Evolutionary conservation across 495 filamentous ascomycete species (phyloP).

Genomic region (Trichocladium uniseriatum): DNA sequence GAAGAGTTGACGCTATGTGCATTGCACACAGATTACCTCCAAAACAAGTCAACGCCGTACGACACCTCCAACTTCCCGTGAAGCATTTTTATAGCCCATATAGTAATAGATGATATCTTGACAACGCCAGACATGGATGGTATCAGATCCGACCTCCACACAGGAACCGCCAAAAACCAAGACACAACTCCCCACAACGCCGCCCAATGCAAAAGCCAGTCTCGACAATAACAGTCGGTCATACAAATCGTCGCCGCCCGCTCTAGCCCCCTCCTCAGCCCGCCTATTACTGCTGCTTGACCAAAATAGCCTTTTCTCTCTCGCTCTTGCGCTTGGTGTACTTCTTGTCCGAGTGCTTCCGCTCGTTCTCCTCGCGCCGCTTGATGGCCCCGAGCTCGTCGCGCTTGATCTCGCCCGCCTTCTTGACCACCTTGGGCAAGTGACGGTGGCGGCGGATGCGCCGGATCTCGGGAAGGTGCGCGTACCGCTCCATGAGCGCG

Average conservation of each 20-base stretch:
- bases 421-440: conserved; percentile 90
- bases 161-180: not conserved
- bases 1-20: too few species aligned
- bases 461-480: conserved; percentile 92
- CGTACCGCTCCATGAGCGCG: conserved; percentile 71
- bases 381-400: conserved; percentile 83
- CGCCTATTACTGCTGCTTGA: conserved; percentile 55
- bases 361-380: conserved; percentile 84
- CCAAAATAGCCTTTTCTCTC: conserved; percentile 88
- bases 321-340: conserved; percentile 64
- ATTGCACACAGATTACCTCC: too few species aligned
- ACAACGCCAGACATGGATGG: conserved; percentile 17
- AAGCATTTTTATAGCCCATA: not conserved
- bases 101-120: not conserved
- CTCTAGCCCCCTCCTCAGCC: not conserved
- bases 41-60: too few species aligned
- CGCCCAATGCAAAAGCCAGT: conserved; percentile 16
- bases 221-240: not conserved
- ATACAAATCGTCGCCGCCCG: not conserved
- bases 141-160: conserved; percentile 15
- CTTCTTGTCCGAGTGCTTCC: conserved; percentile 78
- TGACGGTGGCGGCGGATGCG: conserved; percentile 87
- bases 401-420: conserved; percentile 91
- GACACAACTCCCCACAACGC: conserved; percentile 11
- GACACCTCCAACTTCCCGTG: not conserved